Percentiles rank a stretch among this genome's conserved stretches.
phyloP scores from a whole-genome alignment of 2,329 filamentous ascomycete genomes.

The Botrytis byssoidea region DNA sequence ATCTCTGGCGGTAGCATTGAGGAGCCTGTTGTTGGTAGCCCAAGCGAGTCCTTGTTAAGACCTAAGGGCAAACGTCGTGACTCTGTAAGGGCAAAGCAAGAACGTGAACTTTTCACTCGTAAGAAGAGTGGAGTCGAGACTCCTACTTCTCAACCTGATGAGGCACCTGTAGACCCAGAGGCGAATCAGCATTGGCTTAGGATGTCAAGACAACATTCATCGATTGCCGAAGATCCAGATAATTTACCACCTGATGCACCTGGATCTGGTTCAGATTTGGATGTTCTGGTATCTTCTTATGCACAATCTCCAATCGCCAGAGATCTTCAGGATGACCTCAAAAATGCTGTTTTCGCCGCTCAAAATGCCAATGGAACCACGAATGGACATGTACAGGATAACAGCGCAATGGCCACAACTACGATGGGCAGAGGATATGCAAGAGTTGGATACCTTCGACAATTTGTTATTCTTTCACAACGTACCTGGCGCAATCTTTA shows the following conservation, averaged over 20 bases:
- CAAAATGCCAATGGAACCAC: conserved; percentile 63
- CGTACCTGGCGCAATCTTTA: conserved; percentile 98
- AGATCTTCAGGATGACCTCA: conserved; percentile 75
- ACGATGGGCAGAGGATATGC: conserved; percentile 76
- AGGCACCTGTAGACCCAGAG: conserved; percentile 45
- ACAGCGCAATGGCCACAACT: conserved; percentile 43
- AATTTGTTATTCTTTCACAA: conserved; percentile 85
- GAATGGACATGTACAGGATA: conserved; percentile 53
- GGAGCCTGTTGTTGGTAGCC: conserved; percentile 56
- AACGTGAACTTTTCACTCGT: conserved; percentile 84
- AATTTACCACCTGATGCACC: conserved; percentile 59
- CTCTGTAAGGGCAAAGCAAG: conserved; percentile 82
- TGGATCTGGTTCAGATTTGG: conserved; percentile 70
- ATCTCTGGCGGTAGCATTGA: conserved; percentile 73
- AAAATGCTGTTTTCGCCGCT: conserved; percentile 63
- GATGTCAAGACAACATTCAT: conserved; percentile 54
- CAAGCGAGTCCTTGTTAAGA: conserved; percentile 59
- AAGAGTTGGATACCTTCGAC: conserved; percentile 73
- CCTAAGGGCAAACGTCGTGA: conserved; percentile 70
- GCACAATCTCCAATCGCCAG: conserved; percentile 73
- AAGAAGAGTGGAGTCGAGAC: conserved; percentile 66
- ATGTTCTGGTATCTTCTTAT: conserved; percentile 76
- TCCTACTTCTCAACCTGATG: conserved; percentile 62
- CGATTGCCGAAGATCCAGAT: conserved; percentile 67
- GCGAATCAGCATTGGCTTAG: conserved; percentile 59